Conservation (phyloP, 2,329 filamentous ascomycete genomes). For the Hypoxylon sp. region DNA sequence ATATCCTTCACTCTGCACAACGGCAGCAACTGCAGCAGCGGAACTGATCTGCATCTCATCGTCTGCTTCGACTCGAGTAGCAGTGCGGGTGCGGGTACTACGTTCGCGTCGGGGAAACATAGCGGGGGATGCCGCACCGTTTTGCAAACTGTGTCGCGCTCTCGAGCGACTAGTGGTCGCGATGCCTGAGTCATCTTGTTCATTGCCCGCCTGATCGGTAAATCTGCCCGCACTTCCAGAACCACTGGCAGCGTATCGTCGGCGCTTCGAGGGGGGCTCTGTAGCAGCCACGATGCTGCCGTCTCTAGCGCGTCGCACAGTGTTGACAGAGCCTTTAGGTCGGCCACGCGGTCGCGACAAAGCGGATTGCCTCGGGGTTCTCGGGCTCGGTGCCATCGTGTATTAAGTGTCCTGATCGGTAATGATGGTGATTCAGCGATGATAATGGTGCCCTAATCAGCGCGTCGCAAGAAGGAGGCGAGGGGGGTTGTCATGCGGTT, state of each 20-base stretch:
- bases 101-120: slow-evolving; percentile 69
- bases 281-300: slow-evolving; percentile 58
- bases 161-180: slow-evolving; percentile 67
- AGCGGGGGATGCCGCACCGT: slow-evolving; percentile 63
- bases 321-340: slow-evolving; percentile 45
- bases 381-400: slow-evolving; percentile 54
- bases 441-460: slow-evolving; percentile 51
- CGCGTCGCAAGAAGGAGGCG: slow-evolving; percentile 55
- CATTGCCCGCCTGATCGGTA: slow-evolving; percentile 78
- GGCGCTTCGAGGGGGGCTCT: slow-evolving; percentile 78
- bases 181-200: slow-evolving; percentile 67
- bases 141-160: slow-evolving; percentile 65
- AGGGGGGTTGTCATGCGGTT: slow-evolving; percentile 51
- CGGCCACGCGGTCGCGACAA: slow-evolving; percentile 49
- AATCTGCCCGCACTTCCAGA: slow-evolving; percentile 89
- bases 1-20: slow-evolving; percentile 94
- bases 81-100: slow-evolving; percentile 69
- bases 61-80: slow-evolving; percentile 64
- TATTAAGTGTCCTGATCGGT: slow-evolving; percentile 15
- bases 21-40: slow-evolving; percentile 88
- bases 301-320: slow-evolving; percentile 54
- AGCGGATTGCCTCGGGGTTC: slow-evolving; percentile 52
- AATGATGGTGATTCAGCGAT: slow-evolving; percentile 30
- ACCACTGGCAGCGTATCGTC: slow-evolving; percentile 87
- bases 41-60: slow-evolving; percentile 83